phyloP scores from a whole-genome alignment of 2,329 filamentous ascomycete genomes.

The Pseudodiploospora longispora region DNA sequence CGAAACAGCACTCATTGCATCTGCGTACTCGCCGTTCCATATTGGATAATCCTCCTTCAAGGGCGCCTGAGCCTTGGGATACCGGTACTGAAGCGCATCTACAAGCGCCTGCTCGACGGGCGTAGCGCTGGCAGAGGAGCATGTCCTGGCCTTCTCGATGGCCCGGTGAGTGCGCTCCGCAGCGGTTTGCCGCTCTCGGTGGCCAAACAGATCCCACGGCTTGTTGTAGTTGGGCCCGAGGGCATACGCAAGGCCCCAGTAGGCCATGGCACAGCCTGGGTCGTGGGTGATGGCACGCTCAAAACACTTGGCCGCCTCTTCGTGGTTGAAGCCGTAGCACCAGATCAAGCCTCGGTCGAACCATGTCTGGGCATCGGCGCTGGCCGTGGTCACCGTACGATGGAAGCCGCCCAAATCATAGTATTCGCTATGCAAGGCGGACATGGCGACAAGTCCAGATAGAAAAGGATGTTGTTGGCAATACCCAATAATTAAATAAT shows the following conservation, averaged over 20 bases:
- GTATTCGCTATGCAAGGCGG: conserved; percentile 22
- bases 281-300: conserved; percentile 49
- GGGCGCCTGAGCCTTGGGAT: conserved; percentile 41
- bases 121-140: conserved; percentile 10
- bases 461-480: background rate
- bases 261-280: conserved; percentile 49
- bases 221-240: conserved; percentile 72
- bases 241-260: conserved; percentile 64
- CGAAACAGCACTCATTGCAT: conserved; percentile 31
- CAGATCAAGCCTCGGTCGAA: conserved; percentile 66
- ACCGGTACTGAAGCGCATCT: conserved; percentile 52
- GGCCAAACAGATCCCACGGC: conserved; percentile 64
- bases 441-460: background rate
- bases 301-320: conserved; percentile 60
- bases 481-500: no score
- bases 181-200: conserved; percentile 45
- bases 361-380: conserved; percentile 51
- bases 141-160: conserved; percentile 18
- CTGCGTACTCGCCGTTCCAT: conserved; percentile 28
- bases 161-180: conserved; percentile 29
- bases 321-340: conserved; percentile 70
- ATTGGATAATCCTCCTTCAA: conserved; percentile 36
- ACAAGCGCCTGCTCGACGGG: conserved; percentile 54
- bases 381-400: conserved; percentile 46
- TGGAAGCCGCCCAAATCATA: conserved; percentile 55